Evolutionary conservation across 139 green algal species (phyloP), one percentile per base, ranked within the genome.

Genomic region (Choricystis sp.): DNA sequence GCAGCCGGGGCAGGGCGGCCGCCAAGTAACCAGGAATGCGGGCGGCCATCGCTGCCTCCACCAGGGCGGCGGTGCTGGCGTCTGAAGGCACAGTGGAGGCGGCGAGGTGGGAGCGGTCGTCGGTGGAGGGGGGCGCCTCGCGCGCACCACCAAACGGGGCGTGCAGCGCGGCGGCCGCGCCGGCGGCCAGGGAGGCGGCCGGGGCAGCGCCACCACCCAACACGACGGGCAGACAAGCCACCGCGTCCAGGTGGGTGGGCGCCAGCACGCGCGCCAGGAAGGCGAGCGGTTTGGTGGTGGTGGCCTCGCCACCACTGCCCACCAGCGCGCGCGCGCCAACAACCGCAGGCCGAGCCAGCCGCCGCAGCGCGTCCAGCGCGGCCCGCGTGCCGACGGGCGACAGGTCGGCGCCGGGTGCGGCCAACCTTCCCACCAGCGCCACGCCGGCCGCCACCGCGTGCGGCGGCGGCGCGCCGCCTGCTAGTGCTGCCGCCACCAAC

Each of bases 301-400:
- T n/a, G n/a, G n/a, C n/a, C n/a, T n/a, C n/a, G n/a, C n/a, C n/a
- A n/a, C n/a, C n/a, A n/a, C n/a, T n/a, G n/a, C n/a, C n/a, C n/a
- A n/a, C n/a, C n/a, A n/a, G n/a, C n/a, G n/a, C n/a, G n/a, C n/a
- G n/a, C 9, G 9, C 40, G 40, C 40, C 40, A 9, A 52, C 40
- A 16, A 16, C 16, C 9, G 40, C 9, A 52, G 40, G 40, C 9
- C 9, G 9, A 16, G 40, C 40, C 9, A 16, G 57, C 9, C 58
- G 55, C 55, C 72, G 64, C 57, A 78, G 49, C 4, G 61, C 71
- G 26, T 77, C 60, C 64, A 86, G 64, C 55, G 86, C 63, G 19
- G 70, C 29, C 31, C 75, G 28, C 49, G 85, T 19, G 2, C 83
- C 83, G 4, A 59, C 60, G 1, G 83, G 85, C 0, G 76, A 85